phyloP scores from a whole-genome alignment of 345 rosid species.

The Barbarea vulgaris region DNA sequence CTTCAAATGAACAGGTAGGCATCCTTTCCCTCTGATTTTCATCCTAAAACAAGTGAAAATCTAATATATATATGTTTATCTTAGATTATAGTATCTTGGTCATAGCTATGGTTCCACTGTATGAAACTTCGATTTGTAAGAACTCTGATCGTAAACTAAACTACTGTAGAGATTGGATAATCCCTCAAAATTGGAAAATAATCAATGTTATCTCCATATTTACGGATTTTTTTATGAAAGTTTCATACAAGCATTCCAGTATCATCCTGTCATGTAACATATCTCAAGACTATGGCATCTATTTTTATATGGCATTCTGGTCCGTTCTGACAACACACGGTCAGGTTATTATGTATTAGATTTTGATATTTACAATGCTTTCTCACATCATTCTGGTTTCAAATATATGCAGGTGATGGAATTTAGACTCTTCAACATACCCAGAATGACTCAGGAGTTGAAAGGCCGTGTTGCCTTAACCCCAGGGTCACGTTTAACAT shows the following conservation, averaged over 20 bases:
- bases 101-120: neutral
- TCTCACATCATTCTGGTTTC: neutral
- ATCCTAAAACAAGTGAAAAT: neutral
- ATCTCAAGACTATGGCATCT: conserved; percentile 10
- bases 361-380: neutral
- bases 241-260: neutral
- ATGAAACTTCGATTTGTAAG: neutral
- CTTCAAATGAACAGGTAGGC: conserved; percentile 80
- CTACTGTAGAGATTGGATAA: neutral
- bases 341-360: neutral
- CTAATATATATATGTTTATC: neutral
- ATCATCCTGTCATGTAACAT: conserved; percentile 4
- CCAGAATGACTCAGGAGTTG: conserved; percentile 56
- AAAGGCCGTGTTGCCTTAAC: conserved; percentile 75
- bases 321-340: neutral
- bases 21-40: neutral
- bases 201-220: neutral
- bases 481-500: conserved; percentile 76
- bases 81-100: neutral
- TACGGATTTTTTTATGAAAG: neutral
- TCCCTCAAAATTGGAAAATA: neutral
- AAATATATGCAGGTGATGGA: conserved; percentile 68
- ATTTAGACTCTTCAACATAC: conserved; percentile 65
- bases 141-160: neutral
- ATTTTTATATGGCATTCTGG: neutral